phyloP scores from a whole-genome alignment of 106 monocot genomes.

The Gastrodia elata region DNA sequence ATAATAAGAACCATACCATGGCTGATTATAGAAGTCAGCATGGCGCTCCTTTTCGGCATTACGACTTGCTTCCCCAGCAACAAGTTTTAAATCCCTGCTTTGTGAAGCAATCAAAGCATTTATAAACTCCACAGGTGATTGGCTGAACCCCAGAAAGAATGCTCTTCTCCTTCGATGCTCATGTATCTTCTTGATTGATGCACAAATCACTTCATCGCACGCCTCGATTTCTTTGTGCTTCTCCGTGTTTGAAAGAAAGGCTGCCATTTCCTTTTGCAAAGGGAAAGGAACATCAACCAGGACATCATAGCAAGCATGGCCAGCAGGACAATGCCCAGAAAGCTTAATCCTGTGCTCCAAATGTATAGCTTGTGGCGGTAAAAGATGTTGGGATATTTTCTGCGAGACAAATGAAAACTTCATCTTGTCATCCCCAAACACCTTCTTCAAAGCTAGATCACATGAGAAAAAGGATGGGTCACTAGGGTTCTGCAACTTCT shows the following conservation, averaged over 20 bases:
- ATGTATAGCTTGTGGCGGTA: slow-evolving; percentile 62
- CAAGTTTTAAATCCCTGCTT: slow-evolving; percentile 79
- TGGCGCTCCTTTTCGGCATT: slow-evolving; percentile 83
- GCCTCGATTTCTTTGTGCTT: slow-evolving; percentile 92
- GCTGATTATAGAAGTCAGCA: slow-evolving; percentile 91
- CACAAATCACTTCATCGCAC: slow-evolving; percentile 85
- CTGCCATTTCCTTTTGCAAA: slow-evolving; percentile 79
- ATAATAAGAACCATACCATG: slow-evolving; percentile 66
- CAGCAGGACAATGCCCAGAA: slow-evolving; percentile 49
- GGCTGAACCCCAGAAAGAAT: slow-evolving; percentile 95
- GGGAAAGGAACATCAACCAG: slow-evolving; percentile 88
- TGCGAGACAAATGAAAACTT: slow-evolving; percentile 86
- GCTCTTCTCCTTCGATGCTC: slow-evolving; percentile 89
- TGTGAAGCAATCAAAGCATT: slow-evolving; percentile 90
- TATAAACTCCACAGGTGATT: slow-evolving; percentile 94
- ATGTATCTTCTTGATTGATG: slow-evolving; percentile 96
- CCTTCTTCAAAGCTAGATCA: slow-evolving; percentile 69
- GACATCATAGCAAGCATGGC: slow-evolving; percentile 85
- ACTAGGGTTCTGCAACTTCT: slow-evolving; percentile 84
- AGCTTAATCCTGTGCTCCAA: slow-evolving; percentile 72
- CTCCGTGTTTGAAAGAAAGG: slow-evolving; percentile 75
- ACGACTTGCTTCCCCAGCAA: slow-evolving; percentile 69
- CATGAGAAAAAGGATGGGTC: slow-evolving; percentile 83
- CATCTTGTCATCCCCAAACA: slow-evolving; percentile 88
- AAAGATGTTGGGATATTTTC: slow-evolving; percentile 90